Evolutionary conservation across 1,284 basidiomycete species (phyloP), one percentile per base, ranked within the genome.

Genomic region (Singerocomus rubriflavus): DNA sequence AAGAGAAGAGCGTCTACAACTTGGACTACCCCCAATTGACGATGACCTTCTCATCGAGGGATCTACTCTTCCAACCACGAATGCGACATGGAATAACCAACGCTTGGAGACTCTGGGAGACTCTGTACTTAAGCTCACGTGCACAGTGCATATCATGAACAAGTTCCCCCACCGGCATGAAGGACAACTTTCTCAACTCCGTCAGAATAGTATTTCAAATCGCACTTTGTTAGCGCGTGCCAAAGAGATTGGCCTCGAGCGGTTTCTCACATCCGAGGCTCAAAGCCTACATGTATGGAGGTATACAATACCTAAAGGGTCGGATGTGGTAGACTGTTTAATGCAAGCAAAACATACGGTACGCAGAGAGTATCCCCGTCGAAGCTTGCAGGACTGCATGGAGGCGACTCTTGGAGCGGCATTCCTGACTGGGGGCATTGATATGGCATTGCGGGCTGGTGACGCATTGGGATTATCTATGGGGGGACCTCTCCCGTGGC

Each of bases 61-160:
- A 3, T 73, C 88, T 29, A 91, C 88, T 0, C 71, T 90, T 11
- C 91, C 91, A 2, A 76, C 75, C 38, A 76, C 82, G 12, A 64
- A 64, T 31, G 76, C 80, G 6, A 76, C 78, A 7, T 89, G 80
- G 69, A 89, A 79, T 65, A 93, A 93, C 56, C 88, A 94, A 63
- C 80, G 88, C 2, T 66, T 93, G 45, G 91, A 94, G 66, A 92
- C 90, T 0, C 72, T 93, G 14, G 91, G 91, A 8, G 91, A 93
- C 62, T 80, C 86, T 0, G 86, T 92, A 0, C 75, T 94, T 37
- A 85, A 93, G 63, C 69, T 93, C 29, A 79, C 81, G 37, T 82
- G 82, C 2, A 85, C 85, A 12, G 82, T 91, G 2, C 80, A 92
- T 60, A 66, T 92, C 2, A 87, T 85, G 71, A 86, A 88, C 69